Conservation (phyloP, 148 eudicot species). For the Camellia sinensis region DNA sequence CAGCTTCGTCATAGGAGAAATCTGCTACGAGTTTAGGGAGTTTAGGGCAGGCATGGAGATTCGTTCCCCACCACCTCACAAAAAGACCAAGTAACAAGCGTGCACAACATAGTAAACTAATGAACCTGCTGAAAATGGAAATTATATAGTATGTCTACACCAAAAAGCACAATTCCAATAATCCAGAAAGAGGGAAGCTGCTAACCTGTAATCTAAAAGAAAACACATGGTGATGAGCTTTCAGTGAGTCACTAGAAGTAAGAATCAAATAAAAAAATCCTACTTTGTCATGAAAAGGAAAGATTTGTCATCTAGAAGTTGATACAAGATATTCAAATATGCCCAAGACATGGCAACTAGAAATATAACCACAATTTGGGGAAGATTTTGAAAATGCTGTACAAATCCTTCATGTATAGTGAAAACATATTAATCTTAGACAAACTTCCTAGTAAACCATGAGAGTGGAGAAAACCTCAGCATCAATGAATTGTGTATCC, state of each 20-base stretch:
- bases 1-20: neutral
- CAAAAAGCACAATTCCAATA: neutral
- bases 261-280: neutral
- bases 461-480: constrained; percentile 43
- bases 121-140: neutral
- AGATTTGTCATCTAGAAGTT: neutral
- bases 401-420: neutral
- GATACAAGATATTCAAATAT: neutral
- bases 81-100: neutral
- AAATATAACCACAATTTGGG: neutral
- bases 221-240: neutral
- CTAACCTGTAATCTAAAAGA: neutral
- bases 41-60: neutral
- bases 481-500: constrained; percentile 59
- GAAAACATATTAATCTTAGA: neutral
- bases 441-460: neutral
- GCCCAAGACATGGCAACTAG: neutral
- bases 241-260: constrained; percentile 1
- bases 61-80: neutral
- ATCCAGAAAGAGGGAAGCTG: neutral
- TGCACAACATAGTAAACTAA: neutral
- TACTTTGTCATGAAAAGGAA: neutral
- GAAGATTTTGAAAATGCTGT: neutral
- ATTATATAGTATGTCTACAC: neutral
- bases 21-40: neutral